These are phyloP conservation scores for Oenanthe javanica DNA, from an alignment of 140 eudicot genomes.

Conservation along the genomic window DNA sequence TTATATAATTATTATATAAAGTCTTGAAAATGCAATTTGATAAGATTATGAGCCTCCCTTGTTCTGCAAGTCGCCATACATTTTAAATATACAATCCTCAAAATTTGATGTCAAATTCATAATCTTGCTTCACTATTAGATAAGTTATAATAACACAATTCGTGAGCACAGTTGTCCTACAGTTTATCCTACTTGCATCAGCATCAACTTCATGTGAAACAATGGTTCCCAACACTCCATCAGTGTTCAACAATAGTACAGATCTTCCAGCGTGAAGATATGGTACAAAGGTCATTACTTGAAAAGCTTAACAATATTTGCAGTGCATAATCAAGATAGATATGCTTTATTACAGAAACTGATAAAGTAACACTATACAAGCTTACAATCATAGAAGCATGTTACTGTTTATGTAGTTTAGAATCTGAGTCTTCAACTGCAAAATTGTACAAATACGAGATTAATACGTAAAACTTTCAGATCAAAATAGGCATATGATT, in stretches of 20 bases:
- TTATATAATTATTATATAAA: too few species aligned
- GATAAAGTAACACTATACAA: neutral
- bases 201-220: neutral
- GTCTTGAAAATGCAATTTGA: too few species aligned
- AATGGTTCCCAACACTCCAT: neutral
- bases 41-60: too few species aligned
- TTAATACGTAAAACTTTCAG: neutral
- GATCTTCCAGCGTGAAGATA: neutral
- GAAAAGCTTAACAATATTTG: neutral
- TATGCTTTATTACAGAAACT: neutral
- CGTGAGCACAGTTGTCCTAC: neutral
- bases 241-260: neutral
- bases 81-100: too few species aligned
- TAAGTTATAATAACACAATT: neutral
- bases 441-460: neutral
- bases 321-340: neutral
- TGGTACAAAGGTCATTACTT: neutral
- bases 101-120: too few species aligned
- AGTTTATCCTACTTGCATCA: neutral
- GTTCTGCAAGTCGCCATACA: too few species aligned
- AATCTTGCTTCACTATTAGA: too few species aligned
- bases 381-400: neutral
- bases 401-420: slow-evolving; percentile 10
- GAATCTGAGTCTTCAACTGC: slow-evolving; percentile 21
- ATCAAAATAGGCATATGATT: neutral